Percentiles rank a stretch among this genome's conserved stretches.
phyloP scores from a whole-genome alignment of 805 yeast species.

The Kodamaea kaohsiungensis region DNA sequence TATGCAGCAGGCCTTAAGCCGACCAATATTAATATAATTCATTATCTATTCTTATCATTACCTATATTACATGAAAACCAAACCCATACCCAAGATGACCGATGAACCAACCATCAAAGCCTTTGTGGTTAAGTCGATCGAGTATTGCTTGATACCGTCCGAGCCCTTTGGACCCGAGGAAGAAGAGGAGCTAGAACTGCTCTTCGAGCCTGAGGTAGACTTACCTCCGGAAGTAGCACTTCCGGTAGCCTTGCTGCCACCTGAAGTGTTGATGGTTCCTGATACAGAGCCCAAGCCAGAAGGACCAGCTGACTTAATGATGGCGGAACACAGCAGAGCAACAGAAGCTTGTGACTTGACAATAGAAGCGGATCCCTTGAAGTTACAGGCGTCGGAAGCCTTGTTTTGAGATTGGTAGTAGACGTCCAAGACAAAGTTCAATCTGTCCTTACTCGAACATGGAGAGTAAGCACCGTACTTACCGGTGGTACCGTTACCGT shows the following conservation, averaged over 20 bases:
- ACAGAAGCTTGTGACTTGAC: constrained; percentile 41
- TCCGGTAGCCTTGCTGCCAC: constrained; percentile 26
- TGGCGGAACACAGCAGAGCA: constrained; percentile 55
- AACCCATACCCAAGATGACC: constrained; percentile 29
- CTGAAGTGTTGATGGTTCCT: constrained; percentile 31
- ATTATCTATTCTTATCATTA: constrained; percentile 4
- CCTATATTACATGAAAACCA: constrained; percentile 19
- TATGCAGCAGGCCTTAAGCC: background rate
- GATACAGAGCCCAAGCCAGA: constrained; percentile 63
- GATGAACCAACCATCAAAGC: constrained; percentile 24
- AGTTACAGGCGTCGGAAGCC: constrained; percentile 35
- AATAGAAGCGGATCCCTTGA: constrained; percentile 43
- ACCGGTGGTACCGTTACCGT: constrained; percentile 40
- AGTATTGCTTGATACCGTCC: constrained; percentile 17
- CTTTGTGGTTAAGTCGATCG: constrained; percentile 20
- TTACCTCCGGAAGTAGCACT: constrained; percentile 12
- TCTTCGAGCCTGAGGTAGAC: constrained; percentile 8
- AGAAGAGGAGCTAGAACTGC: constrained; percentile 16
- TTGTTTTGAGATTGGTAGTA: constrained; percentile 35
- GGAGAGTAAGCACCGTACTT: constrained; percentile 43
- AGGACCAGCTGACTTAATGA: constrained; percentile 65
- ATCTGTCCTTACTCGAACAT: constrained; percentile 36
- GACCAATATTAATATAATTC: background rate
- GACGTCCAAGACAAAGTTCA: constrained; percentile 40
- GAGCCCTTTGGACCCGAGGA: constrained; percentile 13